Base-by-base conservation (phyloP, 768 basidiomycete genomes). In the Tulasnella sp. region DNA sequence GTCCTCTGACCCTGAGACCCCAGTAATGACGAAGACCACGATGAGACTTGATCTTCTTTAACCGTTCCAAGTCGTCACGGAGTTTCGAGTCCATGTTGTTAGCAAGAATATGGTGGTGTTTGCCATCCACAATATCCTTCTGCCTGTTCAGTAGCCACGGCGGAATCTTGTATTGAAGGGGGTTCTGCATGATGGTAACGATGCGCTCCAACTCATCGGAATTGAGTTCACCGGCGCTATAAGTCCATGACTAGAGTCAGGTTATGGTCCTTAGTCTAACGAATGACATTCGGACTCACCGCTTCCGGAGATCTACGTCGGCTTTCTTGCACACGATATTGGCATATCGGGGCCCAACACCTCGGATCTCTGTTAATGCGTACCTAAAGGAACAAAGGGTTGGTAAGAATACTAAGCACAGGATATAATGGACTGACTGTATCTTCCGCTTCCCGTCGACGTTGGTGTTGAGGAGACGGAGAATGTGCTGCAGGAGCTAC, bases 271-370 rank as follows among this genome's bases (percentile, higher is more conserved):
- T 58, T 48, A 25, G 3, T 17, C 43, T 42, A 17, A 58, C 25
- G 15, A 40, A 41, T 40, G 56, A 23, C 21, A 32, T 29, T n/a
- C 4, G 17, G 23, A 71, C 84, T 60, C 67, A 98, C 96, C 96
- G 88, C 76, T 99, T 99, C 78, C 80, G 90, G 61, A 99, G 81
- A 69, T 98, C 94, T 39, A 99, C 90, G 75, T 98, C 96, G 61
- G 96, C 96, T 78, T 99, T 99, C 76, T 98, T 98, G 83, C 96
- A 98, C 65, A 98, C 94, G 67, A 98, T 74, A 75, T 98, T 98
- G 69, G 96, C 84, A 75, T 98, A 99, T 53, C 96, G 86, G 63
- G 96, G 85, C 67, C 96, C 96, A 60, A 99, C 96, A 82, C 96
- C 96, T 80, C 98, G 98, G 80, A 99, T 99, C 77, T 99, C 96